Evolutionary conservation across 2,329 filamentous ascomycete genomes (phyloP).

Genomic region (Scedosporium minutisporum): DNA sequence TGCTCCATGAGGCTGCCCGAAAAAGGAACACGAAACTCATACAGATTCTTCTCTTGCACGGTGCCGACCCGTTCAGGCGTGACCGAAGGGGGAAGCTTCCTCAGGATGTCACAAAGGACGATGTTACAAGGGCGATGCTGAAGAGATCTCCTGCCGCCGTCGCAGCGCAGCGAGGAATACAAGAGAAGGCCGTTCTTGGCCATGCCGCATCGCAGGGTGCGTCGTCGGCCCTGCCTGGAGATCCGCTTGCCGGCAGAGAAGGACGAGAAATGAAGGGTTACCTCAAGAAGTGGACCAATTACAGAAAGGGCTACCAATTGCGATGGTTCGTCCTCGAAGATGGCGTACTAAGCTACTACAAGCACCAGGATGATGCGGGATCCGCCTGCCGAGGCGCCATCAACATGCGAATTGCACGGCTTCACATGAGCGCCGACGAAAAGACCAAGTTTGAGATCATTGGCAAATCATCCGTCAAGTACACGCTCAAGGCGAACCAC

Average conservation of each 20-base stretch:
- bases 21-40: slow-evolving; percentile 81
- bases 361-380: slow-evolving; percentile 94
- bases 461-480: slow-evolving; percentile 97
- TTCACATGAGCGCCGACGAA: slow-evolving; percentile 94
- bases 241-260: slow-evolving; percentile 67
- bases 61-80: slow-evolving; percentile 88
- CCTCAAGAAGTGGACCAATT: slow-evolving; percentile 99
- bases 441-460: slow-evolving; percentile 98
- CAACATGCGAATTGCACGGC: slow-evolving; percentile 92
- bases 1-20: slow-evolving; percentile 87
- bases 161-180: slow-evolving; percentile 86
- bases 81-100: slow-evolving; percentile 93
- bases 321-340: slow-evolving; percentile 98
- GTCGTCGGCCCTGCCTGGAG: slow-evolving; percentile 41
- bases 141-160: slow-evolving; percentile 93
- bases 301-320: slow-evolving; percentile 91
- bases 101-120: slow-evolving; percentile 93
- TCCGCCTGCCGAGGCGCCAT: slow-evolving; percentile 95
- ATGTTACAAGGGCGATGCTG: slow-evolving; percentile 75
- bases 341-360: slow-evolving; percentile 96
- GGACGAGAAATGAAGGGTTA: slow-evolving; percentile 97
- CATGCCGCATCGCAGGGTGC: slow-evolving; percentile 51
- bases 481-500: slow-evolving; percentile 94
- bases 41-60: slow-evolving; percentile 82
- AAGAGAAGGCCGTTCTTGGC: slow-evolving; percentile 92